Base-by-base conservation (phyloP, 495 filamentous ascomycete genomes). In the Lepraria neglecta region DNA sequence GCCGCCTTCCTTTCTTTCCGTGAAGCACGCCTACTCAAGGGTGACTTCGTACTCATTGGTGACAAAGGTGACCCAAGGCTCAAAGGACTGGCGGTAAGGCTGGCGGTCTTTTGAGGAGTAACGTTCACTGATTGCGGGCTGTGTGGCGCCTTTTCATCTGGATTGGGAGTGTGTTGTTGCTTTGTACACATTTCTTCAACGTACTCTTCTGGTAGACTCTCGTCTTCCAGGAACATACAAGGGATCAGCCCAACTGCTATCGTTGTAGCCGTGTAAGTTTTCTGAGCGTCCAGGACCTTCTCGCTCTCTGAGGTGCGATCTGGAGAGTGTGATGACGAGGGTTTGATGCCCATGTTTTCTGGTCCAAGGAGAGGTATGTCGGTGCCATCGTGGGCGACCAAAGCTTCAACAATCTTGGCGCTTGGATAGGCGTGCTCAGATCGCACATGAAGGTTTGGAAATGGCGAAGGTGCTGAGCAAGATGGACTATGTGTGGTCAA, bases 401-500 rank as follows among this genome's bases (percentile, higher is more conserved):
- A n/a, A 44, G 14, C 38, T 4, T 57, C 38, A 57, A n/a, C 17
- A 21, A 27, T 38, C 27, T 30, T 31, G 9, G 40, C 11, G 27
- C 17, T 44, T 17, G 10, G 15, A 46, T 38, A 28, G 5, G 55
- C 55, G 44, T 15, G 21, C 40, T 44, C 40, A 30, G 55, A 45
- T 28, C 55, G 40, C 5, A 57, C 55, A 57, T 45, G 24, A 4
- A 57, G 21, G 28, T 11, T 45, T 44, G 38, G 55, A 10, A 33
- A 57, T 44, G 55, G 55, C n/a, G 24, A 12, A 6, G 40, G 55
- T 14, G 15, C 40, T n/a, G 27, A 30, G n/a, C 9, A 57, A 6
- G 15, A 57, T 28, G 21, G 55, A n/a, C 40, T 46, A 0, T 30
- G 40, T 24, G 15, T 57, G 21, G 55, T 57, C 14, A 31, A 27